Conservation (phyloP, 768 basidiomycete species). For the Auricularia cornea region DNA sequence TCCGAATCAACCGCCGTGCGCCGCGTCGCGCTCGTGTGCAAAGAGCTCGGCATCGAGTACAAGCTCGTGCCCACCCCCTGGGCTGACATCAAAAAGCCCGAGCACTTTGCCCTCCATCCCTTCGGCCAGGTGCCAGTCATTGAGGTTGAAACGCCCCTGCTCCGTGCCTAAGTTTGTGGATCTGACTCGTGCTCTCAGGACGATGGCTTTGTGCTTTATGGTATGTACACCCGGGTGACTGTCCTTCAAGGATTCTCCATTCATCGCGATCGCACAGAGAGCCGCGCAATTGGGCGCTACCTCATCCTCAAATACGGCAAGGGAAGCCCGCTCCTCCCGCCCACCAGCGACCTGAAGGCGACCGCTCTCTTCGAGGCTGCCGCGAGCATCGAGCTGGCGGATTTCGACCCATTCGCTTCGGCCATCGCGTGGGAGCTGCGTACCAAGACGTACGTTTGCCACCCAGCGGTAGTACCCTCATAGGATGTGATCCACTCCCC, state of each 20-base stretch:
- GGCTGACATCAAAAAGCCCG: constrained; percentile 38
- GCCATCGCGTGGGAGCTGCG: constrained; percentile 39
- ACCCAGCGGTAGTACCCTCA: neutral
- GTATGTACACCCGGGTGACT: no score
- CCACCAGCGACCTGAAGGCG: constrained; percentile 23
- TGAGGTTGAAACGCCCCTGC: constrained; percentile 17
- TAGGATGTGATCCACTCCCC: neutral
- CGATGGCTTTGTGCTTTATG: constrained; percentile 54
- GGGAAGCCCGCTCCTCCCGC: constrained; percentile 42
- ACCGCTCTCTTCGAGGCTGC: constrained; percentile 43
- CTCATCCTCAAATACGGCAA: constrained; percentile 43
- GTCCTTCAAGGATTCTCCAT: no score
- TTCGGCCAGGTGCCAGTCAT: constrained; percentile 58
- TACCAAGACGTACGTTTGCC: constrained; percentile 29
- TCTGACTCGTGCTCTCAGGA: constrained; percentile 22
- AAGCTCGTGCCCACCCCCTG: constrained; percentile 24
- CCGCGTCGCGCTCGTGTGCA: constrained; percentile 41
- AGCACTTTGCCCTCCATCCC: constrained; percentile 43
- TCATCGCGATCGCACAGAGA: no score
- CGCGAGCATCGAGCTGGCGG: constrained; percentile 38
- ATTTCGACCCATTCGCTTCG: constrained; percentile 44
- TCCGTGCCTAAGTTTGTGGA: no score
- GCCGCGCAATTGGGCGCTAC: constrained; percentile 54
- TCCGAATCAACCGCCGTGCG: constrained; percentile 39
- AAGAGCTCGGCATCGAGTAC: constrained; percentile 51